Evolutionary conservation across 805 yeast species (phyloP).

Genomic region (Kluyveromyces starmeri): DNA sequence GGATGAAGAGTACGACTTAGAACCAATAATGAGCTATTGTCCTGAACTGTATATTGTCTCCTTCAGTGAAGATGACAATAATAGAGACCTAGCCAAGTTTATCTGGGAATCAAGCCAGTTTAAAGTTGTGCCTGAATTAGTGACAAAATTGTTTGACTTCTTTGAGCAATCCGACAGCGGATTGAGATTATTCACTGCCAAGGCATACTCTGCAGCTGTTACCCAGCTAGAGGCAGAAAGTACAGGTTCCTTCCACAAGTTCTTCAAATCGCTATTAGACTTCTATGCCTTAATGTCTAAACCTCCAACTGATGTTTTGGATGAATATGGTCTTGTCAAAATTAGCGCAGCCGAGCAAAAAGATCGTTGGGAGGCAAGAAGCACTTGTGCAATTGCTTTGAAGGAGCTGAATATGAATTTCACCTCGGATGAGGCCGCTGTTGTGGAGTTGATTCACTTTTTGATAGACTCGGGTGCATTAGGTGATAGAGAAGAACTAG

Average conservation of each 20-base stretch:
- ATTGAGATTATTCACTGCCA: slow-evolving; percentile 64
- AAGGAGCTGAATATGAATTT: slow-evolving; percentile 45
- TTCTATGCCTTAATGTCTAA: slow-evolving; percentile 52
- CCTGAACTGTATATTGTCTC: slow-evolving; percentile 71
- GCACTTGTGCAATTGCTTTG: slow-evolving; percentile 68
- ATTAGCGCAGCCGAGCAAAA: slow-evolving; percentile 50
- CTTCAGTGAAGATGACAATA: slow-evolving; percentile 60
- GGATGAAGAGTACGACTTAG: slow-evolving; percentile 65
- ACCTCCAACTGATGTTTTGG: slow-evolving; percentile 71
- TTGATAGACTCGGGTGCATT: slow-evolving; percentile 55
- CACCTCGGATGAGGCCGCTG: slow-evolving; percentile 29
- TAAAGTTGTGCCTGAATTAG: slow-evolving; percentile 27
- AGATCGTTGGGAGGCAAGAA: slow-evolving; percentile 79
- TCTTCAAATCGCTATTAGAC: slow-evolving; percentile 39
- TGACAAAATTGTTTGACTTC: slow-evolving; percentile 40
- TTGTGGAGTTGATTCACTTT: slow-evolving; percentile 52
- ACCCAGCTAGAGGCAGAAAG: slow-evolving; percentile 25
- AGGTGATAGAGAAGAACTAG: slow-evolving; percentile 65
- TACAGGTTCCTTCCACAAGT: slow-evolving; percentile 22
- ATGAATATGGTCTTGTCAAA: slow-evolving; percentile 70
- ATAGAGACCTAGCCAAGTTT: slow-evolving; percentile 59
- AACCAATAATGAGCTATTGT: slow-evolving; percentile 37
- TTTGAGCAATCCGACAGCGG: slow-evolving; percentile 52
- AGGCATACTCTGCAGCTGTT: slow-evolving; percentile 50
- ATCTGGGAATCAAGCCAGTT: slow-evolving; percentile 80